phyloP scores from a whole-genome alignment of 2,329 filamentous ascomycete genomes.

The Coniochaeta sp. region DNA sequence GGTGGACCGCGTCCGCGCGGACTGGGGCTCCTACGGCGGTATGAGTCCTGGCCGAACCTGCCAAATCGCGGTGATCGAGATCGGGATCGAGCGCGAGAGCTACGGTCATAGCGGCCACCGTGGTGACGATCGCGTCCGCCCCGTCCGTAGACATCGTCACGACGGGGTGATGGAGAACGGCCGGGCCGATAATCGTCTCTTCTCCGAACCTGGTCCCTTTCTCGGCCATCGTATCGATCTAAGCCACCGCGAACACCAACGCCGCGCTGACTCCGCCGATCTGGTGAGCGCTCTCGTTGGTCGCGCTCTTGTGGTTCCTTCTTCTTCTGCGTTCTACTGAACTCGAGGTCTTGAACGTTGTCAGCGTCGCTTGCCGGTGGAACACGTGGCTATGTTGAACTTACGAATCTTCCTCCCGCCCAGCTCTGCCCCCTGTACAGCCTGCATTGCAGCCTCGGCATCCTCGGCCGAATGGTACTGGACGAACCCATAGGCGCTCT shows the following conservation, averaged over 20 bases:
- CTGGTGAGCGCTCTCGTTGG: constrained; percentile 48
- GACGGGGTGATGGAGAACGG: constrained; percentile 51
- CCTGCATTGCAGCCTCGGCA: constrained; percentile 66
- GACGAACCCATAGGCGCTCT: constrained; percentile 94
- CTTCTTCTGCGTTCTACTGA: constrained; percentile 83
- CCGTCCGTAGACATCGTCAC: constrained; percentile 28
- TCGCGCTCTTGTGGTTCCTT: constrained; percentile 51
- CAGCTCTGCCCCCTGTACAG: constrained; percentile 73
- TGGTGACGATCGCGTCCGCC: constrained; percentile 11
- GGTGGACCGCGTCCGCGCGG: constrained; percentile 46
- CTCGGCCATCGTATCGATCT: constrained; percentile 42
- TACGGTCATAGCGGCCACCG: constrained; percentile 27
- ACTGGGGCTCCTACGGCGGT: constrained; percentile 64
- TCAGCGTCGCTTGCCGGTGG: not conserved
- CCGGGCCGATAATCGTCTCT: constrained; percentile 61
- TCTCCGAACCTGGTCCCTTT: constrained; percentile 33
- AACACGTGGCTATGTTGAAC: constrained; percentile 24
- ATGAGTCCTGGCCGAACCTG: constrained; percentile 39
- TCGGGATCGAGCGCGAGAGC: constrained; percentile 56
- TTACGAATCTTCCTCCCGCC: constrained; percentile 90
- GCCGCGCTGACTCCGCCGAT: constrained; percentile 36
- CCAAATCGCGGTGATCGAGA: constrained; percentile 58
- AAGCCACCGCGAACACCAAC: constrained; percentile 36
- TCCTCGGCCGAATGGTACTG: constrained; percentile 77
- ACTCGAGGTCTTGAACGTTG: constrained; percentile 62